Evolutionary conservation across 2,329 filamentous ascomycete genomes (phyloP).

Genomic region (Biscogniauxia mediterranea): DNA sequence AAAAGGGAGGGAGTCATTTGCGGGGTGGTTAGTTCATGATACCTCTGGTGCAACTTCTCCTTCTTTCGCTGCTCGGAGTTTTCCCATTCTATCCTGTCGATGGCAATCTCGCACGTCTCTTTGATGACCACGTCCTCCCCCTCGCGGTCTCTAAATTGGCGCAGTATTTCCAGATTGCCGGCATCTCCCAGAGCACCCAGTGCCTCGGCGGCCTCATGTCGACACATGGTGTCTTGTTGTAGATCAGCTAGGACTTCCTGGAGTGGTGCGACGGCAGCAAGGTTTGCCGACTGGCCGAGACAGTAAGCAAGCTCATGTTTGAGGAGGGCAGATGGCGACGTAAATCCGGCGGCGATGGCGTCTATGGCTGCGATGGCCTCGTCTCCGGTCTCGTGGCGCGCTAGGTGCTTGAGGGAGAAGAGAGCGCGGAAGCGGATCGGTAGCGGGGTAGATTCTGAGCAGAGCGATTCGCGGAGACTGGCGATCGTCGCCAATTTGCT

Average conservation of each 20-base stretch:
- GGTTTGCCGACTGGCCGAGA: conserved; percentile 83
- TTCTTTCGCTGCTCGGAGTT: conserved; percentile 67
- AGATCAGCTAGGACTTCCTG: conserved; percentile 72
- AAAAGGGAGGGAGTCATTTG: neutral
- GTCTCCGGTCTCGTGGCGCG: conserved; percentile 63
- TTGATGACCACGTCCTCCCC: conserved; percentile 78
- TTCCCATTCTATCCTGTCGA: conserved; percentile 93
- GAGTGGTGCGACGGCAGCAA: conserved; percentile 70
- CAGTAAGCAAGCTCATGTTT: conserved; percentile 99
- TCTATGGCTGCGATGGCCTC: conserved; percentile 60
- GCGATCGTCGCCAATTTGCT: conserved; percentile 46
- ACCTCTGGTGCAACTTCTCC: conserved; percentile 84
- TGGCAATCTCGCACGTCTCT: conserved; percentile 96
- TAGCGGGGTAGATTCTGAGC: conserved; percentile 76
- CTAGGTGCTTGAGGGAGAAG: conserved; percentile 95
- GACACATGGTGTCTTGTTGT: conserved; percentile 89
- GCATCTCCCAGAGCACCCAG: conserved; percentile 80
- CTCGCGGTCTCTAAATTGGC: conserved; percentile 68
- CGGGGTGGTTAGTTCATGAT: neutral
- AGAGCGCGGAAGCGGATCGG: conserved; percentile 91
- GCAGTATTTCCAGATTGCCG: conserved; percentile 71
- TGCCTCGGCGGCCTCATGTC: conserved; percentile 95
- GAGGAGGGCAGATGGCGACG: conserved; percentile 80
- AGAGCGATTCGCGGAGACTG: conserved; percentile 71
- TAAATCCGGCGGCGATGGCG: conserved; percentile 85